Evolutionary conservation across 1,284 basidiomycete species (phyloP).

Genomic region (Ustanciosporium gigantosporum): DNA sequence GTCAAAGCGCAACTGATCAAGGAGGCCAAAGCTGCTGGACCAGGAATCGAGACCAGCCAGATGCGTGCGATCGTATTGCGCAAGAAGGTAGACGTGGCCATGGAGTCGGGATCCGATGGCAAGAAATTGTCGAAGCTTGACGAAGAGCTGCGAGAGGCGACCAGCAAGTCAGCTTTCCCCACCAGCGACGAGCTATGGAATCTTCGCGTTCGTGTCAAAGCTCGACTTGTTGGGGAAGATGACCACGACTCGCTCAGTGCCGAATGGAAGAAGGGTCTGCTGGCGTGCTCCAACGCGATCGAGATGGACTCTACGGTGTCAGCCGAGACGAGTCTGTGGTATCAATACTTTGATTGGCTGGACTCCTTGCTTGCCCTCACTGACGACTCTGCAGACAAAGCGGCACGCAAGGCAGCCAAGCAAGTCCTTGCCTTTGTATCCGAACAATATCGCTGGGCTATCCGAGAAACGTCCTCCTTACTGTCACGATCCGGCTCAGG

Average conservation of each 20-base stretch:
- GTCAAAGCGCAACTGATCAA: slow-evolving; percentile 23
- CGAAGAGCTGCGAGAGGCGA: slow-evolving; percentile 17
- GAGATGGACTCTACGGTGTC: neutral
- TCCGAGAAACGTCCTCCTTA: slow-evolving; percentile 26
- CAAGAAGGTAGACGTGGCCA: slow-evolving; percentile 9
- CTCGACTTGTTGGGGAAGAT: neutral
- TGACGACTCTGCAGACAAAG: too few relatives aligned
- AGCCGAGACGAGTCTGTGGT: slow-evolving; percentile 17
- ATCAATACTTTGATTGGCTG: slow-evolving; percentile 26
- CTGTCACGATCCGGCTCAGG: slow-evolving; percentile 15
- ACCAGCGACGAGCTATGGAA: slow-evolving; percentile 32
- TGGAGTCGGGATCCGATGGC: slow-evolving; percentile 5
- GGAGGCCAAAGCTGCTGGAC: slow-evolving; percentile 27
- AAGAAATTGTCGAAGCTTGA: slow-evolving; percentile 4
- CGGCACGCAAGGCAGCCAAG: too few relatives aligned
- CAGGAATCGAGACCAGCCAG: slow-evolving; percentile 17
- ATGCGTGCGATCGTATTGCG: slow-evolving; percentile 29
- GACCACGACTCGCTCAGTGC: slow-evolving; percentile 6
- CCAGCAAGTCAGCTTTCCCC: slow-evolving; percentile 13
- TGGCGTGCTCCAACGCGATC: slow-evolving; percentile 15
- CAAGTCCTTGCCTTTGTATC: too few relatives aligned
- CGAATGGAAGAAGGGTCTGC: slow-evolving; percentile 31
- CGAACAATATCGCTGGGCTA: slow-evolving; percentile 29
- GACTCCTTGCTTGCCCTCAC: slow-evolving; percentile 11
- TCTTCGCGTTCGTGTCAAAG: slow-evolving; percentile 21